These are phyloP conservation scores for Rhypophila decipiens DNA, from an alignment of 495 filamentous ascomycete species.

Conservation along the genomic window DNA sequence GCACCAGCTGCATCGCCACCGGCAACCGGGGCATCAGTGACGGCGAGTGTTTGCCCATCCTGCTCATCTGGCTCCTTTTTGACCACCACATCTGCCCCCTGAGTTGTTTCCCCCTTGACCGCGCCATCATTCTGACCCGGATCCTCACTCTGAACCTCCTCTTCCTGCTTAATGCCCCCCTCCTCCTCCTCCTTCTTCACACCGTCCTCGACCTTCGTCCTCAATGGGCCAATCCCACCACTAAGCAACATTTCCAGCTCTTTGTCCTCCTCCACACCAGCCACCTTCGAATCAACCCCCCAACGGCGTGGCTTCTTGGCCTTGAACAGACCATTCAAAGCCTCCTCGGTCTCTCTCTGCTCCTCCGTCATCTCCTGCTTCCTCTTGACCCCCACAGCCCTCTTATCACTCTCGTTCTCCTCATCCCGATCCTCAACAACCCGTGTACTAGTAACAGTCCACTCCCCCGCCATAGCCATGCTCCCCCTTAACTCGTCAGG, in stretches of 20 bases:
- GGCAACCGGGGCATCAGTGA: neutral
- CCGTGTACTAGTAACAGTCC: conserved; percentile 64
- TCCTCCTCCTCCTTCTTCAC: conserved; percentile 11
- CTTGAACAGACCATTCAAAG: conserved; percentile 49
- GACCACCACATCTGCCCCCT: too few relatives aligned
- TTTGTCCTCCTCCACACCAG: conserved; percentile 57
- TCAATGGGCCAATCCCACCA: conserved; percentile 27
- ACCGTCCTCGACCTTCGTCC: conserved; percentile 33
- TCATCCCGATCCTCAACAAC: conserved; percentile 25
- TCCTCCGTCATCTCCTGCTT: conserved; percentile 59
- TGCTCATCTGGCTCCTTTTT: conserved; percentile 18
- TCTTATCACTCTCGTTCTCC: conserved; percentile 22
- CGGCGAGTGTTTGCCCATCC: neutral
- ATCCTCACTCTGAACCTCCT: neutral
- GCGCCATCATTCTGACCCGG: neutral
- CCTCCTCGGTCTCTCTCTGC: conserved; percentile 56
- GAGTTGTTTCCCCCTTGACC: too few relatives aligned
- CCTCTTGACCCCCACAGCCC: conserved; percentile 59
- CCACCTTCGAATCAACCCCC: conserved; percentile 63
- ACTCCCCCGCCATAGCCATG: conserved; percentile 87
- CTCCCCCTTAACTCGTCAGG: conserved; percentile 72
- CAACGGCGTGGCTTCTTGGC: conserved; percentile 60
- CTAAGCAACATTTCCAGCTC: conserved; percentile 70
- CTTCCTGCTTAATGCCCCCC: neutral
- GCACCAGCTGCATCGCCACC: neutral